A percentile compares a stretch with the other conserved stretches of the same genome.
Conservation (phyloP, 2,329 filamentous ascomycete genomes). For the Arthrobotrys conoides region DNA sequence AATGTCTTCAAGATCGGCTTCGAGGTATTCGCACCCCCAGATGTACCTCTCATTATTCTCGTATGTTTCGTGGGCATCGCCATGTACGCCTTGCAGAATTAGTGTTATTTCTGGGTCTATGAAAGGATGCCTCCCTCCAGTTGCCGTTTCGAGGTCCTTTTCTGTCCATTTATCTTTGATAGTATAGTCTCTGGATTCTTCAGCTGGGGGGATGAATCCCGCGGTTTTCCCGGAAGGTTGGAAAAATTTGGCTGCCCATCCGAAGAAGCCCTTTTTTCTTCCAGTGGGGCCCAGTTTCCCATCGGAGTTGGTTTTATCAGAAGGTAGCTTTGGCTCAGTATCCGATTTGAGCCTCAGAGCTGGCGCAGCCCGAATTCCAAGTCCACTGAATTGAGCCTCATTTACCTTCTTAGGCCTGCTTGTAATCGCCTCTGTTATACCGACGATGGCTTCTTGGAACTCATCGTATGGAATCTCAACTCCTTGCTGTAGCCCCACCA, state of each 20-base stretch:
- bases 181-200: constrained; percentile 34
- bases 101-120: constrained; percentile 47
- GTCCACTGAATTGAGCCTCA: background rate
- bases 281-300: background rate
- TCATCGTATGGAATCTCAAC: background rate
- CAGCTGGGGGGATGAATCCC: constrained; percentile 5
- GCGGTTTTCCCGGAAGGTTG: constrained; percentile 10
- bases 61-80: background rate
- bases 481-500: background rate
- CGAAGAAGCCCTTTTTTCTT: constrained; percentile 3
- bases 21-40: constrained; percentile 35
- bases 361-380: background rate
- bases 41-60: constrained; percentile 21
- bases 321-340: background rate
- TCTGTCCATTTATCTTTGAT: constrained; percentile 24
- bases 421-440: background rate
- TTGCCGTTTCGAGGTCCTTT: constrained; percentile 30
- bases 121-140: constrained; percentile 38
- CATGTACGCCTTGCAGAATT: constrained; percentile 1
- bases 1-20: constrained; percentile 40
- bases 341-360: background rate
- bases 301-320: background rate
- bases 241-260: constrained; percentile 11
- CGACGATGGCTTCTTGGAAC: background rate
- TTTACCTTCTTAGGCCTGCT: background rate